Evolutionary conservation across 176 grass and related monocot species (phyloP), one percentile per base, ranked within the genome.

Genomic region (Triticum dicoccoides): DNA sequence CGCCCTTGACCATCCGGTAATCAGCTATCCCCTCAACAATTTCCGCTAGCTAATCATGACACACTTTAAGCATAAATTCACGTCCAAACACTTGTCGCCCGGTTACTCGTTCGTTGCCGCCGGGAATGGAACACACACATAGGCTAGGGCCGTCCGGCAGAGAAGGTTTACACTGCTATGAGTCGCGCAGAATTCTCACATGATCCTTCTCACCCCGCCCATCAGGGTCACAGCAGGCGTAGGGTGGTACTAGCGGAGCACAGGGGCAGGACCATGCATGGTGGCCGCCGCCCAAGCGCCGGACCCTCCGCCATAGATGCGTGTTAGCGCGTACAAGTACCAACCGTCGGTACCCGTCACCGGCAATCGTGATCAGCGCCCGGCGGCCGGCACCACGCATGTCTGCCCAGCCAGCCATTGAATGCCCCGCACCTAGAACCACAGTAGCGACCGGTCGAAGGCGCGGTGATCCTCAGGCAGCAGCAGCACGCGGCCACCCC

Each of bases 301-400:
- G 72, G 72, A 27, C 72, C 72, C 41, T 75, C 72, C 39, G 39
- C 41, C 44, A 44, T 75, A 75, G 72, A 75, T 75, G 72, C 72
- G 41, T 12, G 39, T 73, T 73, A 73, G 70, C 70, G 70, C 72
- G 72, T 75, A 75, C 72, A 76, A 51, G 73, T 45, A 49, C 73
- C 42, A 76, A 76, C 73, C 73, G 15, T 52, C 73, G 73, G 73
- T 76, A 76, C 73, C 73, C 73, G 73, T 76, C 73, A 54, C 14
- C 25, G 51, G 73, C 45, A 3, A 33, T 18, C 18, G 45, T 32
- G 73, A 76, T 20, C 73, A 11, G 25, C 45, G 73, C 44, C 45
- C 45, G 45, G 73, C 73, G 25, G 45, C 73, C 73, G 73, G 45
- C 73, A 76, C 45, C 73, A 76, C 73, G 73, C 45, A 76, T 76